Evolutionary conservation across 495 filamentous ascomycete species (phyloP), one percentile per base, ranked within the genome.

Genomic region (Xylaria palmicola): DNA sequence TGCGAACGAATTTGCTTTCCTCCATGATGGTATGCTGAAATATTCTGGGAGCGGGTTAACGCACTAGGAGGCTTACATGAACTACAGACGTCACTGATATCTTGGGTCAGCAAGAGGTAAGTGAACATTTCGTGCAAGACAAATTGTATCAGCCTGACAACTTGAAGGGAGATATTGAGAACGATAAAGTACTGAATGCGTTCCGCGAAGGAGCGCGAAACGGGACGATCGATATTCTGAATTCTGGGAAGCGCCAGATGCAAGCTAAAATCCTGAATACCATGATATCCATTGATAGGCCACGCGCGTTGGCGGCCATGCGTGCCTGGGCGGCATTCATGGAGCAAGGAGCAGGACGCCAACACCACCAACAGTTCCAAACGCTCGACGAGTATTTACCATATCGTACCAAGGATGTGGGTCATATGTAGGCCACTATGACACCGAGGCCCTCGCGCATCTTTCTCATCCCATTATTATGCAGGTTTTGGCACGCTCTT

Each of bases 1-100:
- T 62, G 70, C 72, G 6, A 75, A 74, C 44, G 78, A 81, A 48
- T 75, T 75, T 51, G 75, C 67, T 7, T 79, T 75, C 53, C 56
- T 79, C 2, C 65, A 79, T 58, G 77, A 80, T 59, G 78, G 73
- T 79, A 51, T 24, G 48, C 5, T 4, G 15, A 15, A n/a, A 15
- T 7, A 15, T 41, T n/a, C 37, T 40, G 10, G n/a, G 6, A 4
- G 3, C 3, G 37, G 37, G 9, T 15, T n/a, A n/a, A n/a, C n/a
- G n/a, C n/a, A n/a, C n/a, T n/a, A n/a, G n/a, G 37, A 40, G 4
- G 15, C 17, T 3, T 15, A 40, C 10, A 10, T 15, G 17, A 4
- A 41, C 13, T 4, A 6, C 13, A 41, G 39, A 41, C 13, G 39
- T 41, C 39, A 41, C 15, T 3, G 39, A 41, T 41, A n/a, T 41